Evolutionary conservation across 2,329 filamentous ascomycete species (phyloP), one percentile per base, ranked within the genome.

Genomic region (Penicillium thymicola): DNA sequence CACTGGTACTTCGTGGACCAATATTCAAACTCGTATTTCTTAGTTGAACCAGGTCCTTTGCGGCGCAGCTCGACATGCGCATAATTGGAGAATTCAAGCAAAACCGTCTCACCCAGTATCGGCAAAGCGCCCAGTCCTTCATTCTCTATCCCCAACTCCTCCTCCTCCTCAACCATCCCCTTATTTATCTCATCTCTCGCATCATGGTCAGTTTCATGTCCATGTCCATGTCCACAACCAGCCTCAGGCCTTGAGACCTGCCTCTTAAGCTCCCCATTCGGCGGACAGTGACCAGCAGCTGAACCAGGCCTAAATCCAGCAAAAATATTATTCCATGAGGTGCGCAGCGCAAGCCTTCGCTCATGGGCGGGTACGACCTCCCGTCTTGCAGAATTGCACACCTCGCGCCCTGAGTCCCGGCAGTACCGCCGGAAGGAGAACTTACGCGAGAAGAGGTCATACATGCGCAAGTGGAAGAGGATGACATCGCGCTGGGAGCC

Each of bases 1-100:
- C 94, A 97, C 51, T 84, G 79, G 74, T 97, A 97, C 53, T 80
- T 82, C 65, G 88, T 83, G 27, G 90, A 91, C 94, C 94, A 97
- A 81, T 96, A 96, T 70, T 93, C 89, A 67, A 96, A 97, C 54
- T 92, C 89, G 72, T 97, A 97, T 59, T 85, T 84, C 75, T 92
- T 93, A 60, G 81, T 81, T 43, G 81, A 79, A 64, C 85, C 86
- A 49, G 82, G 78, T 7, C 88, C 88, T 25, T 84, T 81, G 41
- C 90, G 85, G 64, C 84, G 86, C 49, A 99, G 78, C 62, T 96
- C 89, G 40, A 97, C 86, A 66, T 94, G 91, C 2, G 93, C 93
- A 72, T 99, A 99, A 77, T 97, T 99, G 63, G 91, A 95, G 72
- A 97, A 99, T 72, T 97, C 93, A 34, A 99, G 83, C 75, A 92